Conservation (phyloP, 2,329 filamentous ascomycete genomes). For the Alternaria brassicae region DNA sequence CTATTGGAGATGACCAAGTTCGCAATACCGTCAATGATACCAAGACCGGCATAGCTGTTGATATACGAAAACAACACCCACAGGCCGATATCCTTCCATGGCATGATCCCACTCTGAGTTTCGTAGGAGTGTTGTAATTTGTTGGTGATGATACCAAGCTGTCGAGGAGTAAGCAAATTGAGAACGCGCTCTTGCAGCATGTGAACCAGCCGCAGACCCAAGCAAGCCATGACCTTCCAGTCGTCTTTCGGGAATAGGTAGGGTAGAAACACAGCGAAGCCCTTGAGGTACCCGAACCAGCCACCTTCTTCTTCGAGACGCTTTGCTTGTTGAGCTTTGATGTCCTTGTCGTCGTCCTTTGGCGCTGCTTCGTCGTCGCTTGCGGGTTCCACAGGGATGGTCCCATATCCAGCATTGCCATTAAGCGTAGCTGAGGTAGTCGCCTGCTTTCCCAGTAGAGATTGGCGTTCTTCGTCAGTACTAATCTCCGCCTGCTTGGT, state of each 20-base stretch:
- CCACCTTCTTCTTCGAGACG: conserved; percentile 76
- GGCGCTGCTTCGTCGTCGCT: conserved; percentile 54
- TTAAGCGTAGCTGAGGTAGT: conserved; percentile 48
- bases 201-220: conserved; percentile 70
- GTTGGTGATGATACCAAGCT: conserved; percentile 80
- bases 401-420: conserved; percentile 45
- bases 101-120: conserved; percentile 52
- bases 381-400: conserved; percentile 30
- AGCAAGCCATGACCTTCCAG: conserved; percentile 70
- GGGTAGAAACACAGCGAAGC: conserved; percentile 76
- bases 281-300: conserved; percentile 78
- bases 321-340: conserved; percentile 63
- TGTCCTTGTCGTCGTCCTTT: conserved; percentile 60
- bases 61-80: conserved; percentile 59
- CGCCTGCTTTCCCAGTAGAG: conserved; percentile 60
- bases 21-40: conserved; percentile 59
- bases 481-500: conserved; percentile 42
- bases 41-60: conserved; percentile 60
- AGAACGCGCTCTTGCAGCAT: conserved; percentile 74
- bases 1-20: conserved; percentile 65
- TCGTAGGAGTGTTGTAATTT: conserved; percentile 57
- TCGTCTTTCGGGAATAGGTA: conserved; percentile 79
- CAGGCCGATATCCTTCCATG: conserved; percentile 61
- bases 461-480: conserved; percentile 65
- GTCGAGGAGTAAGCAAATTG: conserved; percentile 79